Percentiles rank a stretch among this genome's conserved stretches.
phyloP scores from a whole-genome alignment of 1,284 basidiomycete genomes.

The Hymenochaete sp. region DNA sequence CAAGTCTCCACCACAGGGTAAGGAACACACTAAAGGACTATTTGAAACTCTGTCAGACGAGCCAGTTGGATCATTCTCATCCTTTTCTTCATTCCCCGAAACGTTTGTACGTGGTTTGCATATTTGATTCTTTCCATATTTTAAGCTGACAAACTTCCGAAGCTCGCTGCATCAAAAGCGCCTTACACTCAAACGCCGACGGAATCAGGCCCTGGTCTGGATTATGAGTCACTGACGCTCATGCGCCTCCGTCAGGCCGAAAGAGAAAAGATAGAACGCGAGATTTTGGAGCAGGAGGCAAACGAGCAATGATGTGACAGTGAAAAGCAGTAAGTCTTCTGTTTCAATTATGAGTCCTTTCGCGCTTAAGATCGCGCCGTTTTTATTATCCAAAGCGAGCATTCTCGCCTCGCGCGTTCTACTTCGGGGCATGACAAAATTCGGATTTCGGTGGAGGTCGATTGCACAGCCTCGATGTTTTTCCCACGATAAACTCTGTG shows the following conservation, averaged over 20 bases:
- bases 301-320: constrained; percentile 3
- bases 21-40: background rate
- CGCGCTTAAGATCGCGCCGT: too few species aligned
- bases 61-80: constrained; percentile 31
- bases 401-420: too few species aligned
- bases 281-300: constrained; percentile 51
- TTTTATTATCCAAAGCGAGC: too few species aligned
- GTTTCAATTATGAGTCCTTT: too few species aligned
- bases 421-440: too few species aligned
- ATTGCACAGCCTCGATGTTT: too few species aligned
- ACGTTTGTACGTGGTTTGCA: constrained; percentile 39
- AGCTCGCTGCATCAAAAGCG: constrained; percentile 23
- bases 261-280: constrained; percentile 62
- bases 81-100: constrained; percentile 38
- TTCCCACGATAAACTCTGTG: too few species aligned
- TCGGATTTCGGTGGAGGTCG: too few species aligned
- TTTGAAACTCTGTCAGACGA: constrained; percentile 15
- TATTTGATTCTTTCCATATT: background rate
- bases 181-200: constrained; percentile 24
- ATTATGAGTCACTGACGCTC: constrained; percentile 76
- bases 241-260: constrained; percentile 77
- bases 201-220: constrained; percentile 36
- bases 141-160: constrained; percentile 20
- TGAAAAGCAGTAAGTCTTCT: too few species aligned
- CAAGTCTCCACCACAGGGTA: background rate